phyloP scores from a whole-genome alignment of 2,329 filamentous ascomycete genomes.

The Aspergillus fijiensis region DNA sequence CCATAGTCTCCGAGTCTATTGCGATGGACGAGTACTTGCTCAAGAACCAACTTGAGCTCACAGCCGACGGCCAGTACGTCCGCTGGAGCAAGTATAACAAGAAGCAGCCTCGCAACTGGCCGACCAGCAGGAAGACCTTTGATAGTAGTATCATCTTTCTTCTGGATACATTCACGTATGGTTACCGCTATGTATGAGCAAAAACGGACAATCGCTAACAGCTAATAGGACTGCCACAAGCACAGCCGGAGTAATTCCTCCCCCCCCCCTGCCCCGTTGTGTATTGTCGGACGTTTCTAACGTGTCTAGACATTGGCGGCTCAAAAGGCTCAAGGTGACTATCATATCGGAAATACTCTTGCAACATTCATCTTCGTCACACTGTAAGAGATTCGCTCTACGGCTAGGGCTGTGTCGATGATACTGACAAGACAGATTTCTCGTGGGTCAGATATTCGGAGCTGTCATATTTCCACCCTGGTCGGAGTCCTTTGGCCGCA shows the following conservation, averaged over 20 bases:
- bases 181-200: not conserved
- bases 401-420: not conserved
- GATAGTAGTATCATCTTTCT: constrained; percentile 2
- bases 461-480: constrained; percentile 9
- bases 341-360: not conserved
- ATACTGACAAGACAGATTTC: not conserved
- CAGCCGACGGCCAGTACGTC: constrained; percentile 2
- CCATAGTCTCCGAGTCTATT: not conserved
- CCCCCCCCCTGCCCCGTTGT: not conserved
- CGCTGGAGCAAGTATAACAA: constrained; percentile 3
- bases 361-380: constrained; percentile 1
- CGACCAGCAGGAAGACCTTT: not conserved
- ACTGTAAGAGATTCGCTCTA: not conserved
- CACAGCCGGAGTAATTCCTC: not conserved
- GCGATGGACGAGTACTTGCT: not conserved
- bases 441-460: constrained; percentile 7
- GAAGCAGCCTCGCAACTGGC: constrained; percentile 5
- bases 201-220: not conserved
- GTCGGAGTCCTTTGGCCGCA: constrained; percentile 11
- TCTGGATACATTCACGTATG: constrained; percentile 5
- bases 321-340: not conserved
- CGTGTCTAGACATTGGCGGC: not conserved
- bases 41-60: constrained; percentile 2
- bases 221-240: constrained; percentile 1
- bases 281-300: not conserved